phyloP scores from a whole-genome alignment of 177 flowering plant species.

The Telopea speciosissima region DNA sequence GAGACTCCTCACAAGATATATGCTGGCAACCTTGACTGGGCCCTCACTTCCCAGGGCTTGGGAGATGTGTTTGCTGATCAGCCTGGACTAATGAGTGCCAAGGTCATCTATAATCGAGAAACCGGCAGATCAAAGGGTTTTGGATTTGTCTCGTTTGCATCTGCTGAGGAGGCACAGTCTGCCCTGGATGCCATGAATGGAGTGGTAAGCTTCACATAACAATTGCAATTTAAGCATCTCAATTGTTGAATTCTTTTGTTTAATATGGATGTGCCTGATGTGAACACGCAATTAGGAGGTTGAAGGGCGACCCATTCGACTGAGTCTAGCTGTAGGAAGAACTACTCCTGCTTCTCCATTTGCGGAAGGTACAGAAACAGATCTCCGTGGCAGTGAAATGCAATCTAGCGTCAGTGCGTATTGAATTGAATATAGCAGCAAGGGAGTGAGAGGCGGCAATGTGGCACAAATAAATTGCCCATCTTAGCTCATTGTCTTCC shows the following conservation, averaged over 20 bases:
- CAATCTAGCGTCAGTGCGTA: slow-evolving; percentile 25
- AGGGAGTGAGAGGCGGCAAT: too few species aligned
- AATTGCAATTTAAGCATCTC: neutral
- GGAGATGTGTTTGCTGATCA: slow-evolving; percentile 54
- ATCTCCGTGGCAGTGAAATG: slow-evolving; percentile 28
- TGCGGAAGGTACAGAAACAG: slow-evolving; percentile 11
- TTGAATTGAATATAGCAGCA: neutral
- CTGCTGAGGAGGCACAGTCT: slow-evolving; percentile 47
- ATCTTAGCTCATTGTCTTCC: neutral
- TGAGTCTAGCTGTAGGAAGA: slow-evolving; percentile 52
- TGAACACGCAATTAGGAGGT: slow-evolving; percentile 40
- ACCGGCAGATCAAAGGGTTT: slow-evolving; percentile 81
- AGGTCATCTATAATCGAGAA: slow-evolving; percentile 55
- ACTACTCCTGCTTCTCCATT: slow-evolving; percentile 17
- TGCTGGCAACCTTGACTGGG: slow-evolving; percentile 90
- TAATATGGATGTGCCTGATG: neutral
- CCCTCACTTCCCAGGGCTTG: slow-evolving; percentile 62
- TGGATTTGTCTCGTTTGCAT: slow-evolving; percentile 70
- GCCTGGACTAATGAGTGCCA: slow-evolving; percentile 73
- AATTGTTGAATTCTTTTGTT: neutral
- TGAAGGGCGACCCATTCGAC: slow-evolving; percentile 66
- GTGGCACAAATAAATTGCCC: neutral
- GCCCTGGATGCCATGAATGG: slow-evolving; percentile 71
- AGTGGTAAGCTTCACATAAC: slow-evolving; percentile 45
- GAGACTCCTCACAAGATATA: slow-evolving; percentile 88